These are phyloP conservation scores for Exophiala calicioides DNA, from an alignment of 2,329 filamentous ascomycete genomes.

Conservation along the genomic window DNA sequence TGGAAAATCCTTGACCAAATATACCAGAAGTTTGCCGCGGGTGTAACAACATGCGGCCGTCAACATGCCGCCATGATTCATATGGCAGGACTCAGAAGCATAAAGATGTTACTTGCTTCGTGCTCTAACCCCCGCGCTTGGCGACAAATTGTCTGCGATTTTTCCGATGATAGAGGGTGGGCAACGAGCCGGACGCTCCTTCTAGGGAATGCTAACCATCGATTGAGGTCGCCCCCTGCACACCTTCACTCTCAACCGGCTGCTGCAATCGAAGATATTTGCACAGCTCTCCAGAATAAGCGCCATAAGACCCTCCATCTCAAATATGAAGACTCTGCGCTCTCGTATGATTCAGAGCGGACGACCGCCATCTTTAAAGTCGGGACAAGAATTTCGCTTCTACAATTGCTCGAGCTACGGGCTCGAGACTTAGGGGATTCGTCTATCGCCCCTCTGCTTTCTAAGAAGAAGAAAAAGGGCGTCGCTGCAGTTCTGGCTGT, in stretches of 20 bases:
- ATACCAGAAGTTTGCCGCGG: background rate
- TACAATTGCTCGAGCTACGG: background rate
- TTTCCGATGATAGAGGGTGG: background rate
- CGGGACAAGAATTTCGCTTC: background rate
- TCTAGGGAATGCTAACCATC: too few species aligned
- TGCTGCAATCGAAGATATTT: background rate
- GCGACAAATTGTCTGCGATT: background rate
- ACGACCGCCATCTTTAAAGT: background rate
- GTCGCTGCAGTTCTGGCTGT: background rate
- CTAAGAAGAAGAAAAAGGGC: slow-evolving; percentile 3
- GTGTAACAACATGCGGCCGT: background rate
- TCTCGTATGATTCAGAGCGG: background rate
- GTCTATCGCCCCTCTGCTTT: background rate
- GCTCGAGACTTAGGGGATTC: background rate
- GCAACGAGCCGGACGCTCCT: too few species aligned
- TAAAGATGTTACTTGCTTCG: background rate
- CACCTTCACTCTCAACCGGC: background rate
- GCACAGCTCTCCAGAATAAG: background rate
- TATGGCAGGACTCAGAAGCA: background rate
- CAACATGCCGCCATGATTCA: background rate
- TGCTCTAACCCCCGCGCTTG: background rate
- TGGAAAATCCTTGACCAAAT: slow-evolving; percentile 1
- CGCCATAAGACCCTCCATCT: background rate
- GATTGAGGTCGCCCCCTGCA: background rate
- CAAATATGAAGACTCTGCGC: background rate